A percentile compares a stretch with the other conserved stretches of the same genome.
Conservation (phyloP, 495 filamentous ascomycete genomes). For the Aeminium ludgeri region DNA sequence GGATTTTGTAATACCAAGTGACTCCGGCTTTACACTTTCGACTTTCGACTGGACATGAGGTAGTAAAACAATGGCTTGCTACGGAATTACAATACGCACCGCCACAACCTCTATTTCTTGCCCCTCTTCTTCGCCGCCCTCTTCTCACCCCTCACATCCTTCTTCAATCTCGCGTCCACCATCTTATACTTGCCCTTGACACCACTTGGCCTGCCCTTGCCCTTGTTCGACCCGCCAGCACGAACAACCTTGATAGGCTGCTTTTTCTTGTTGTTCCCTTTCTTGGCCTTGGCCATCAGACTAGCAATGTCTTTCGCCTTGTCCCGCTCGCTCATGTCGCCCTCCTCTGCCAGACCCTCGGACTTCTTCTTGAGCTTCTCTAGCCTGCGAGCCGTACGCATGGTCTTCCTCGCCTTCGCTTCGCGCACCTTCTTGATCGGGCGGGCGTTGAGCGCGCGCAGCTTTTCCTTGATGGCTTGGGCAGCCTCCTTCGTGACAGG, state of each 20-base stretch:
- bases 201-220: constrained; percentile 62
- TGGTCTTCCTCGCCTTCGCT: constrained; percentile 88
- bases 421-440: constrained; percentile 99
- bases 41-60: no score
- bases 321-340: constrained; percentile 83
- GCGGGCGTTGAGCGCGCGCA: constrained; percentile 81
- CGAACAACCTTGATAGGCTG: constrained; percentile 77
- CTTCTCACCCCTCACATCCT: constrained; percentile 89
- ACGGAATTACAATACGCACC: no score
- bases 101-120: constrained; percentile 1
- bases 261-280: constrained; percentile 56
- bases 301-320: constrained; percentile 73
- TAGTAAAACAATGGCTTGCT: no score
- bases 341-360: constrained; percentile 68
- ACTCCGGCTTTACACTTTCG: no score
- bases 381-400: constrained; percentile 73
- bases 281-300: constrained; percentile 61
- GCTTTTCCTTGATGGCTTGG: constrained; percentile 85
- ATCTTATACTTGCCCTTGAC: constrained; percentile 99
- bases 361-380: constrained; percentile 95
- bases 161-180: constrained; percentile 93
- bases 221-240: constrained; percentile 68
- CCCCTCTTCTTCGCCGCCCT: constrained; percentile 46
- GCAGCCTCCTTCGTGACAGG: constrained; percentile 84
- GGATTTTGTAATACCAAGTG: no score